These are phyloP conservation scores for Schoenoplectus triqueter DNA, from an alignment of 202 grass and related monocot species.

Conservation along the genomic window DNA sequence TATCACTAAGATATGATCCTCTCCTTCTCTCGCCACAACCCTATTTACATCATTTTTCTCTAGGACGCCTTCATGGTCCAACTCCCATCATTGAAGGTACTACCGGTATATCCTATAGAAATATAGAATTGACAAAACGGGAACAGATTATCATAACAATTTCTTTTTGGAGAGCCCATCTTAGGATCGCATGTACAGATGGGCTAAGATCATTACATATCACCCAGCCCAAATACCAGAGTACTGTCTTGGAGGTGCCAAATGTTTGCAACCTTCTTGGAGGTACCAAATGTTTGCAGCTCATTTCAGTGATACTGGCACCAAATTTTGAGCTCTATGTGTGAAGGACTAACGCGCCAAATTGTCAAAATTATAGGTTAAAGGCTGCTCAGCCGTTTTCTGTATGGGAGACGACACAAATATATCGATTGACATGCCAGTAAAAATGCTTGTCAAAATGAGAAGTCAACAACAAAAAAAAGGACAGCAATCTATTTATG, in stretches of 20 bases:
- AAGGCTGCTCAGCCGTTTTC: neutral
- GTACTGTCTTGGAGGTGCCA: neutral
- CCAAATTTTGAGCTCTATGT: too few species aligned
- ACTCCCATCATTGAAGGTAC: neutral
- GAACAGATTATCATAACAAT: neutral
- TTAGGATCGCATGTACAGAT: neutral
- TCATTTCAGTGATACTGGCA: too few species aligned
- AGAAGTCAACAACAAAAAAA: too few species aligned
- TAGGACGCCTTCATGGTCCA: conserved; percentile 23
- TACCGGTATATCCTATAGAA: neutral
- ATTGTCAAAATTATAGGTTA: neutral
- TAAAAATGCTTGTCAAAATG: too few species aligned
- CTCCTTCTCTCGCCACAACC: conserved; percentile 17
- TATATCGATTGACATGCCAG: neutral
- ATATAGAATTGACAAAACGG: too few species aligned
- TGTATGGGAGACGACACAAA: neutral
- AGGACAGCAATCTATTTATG: too few species aligned
- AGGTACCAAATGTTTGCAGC: too few species aligned
- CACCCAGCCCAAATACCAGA: neutral
- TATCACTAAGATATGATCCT: conserved; percentile 14
- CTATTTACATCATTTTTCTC: conserved; percentile 12
- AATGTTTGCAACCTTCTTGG: neutral
- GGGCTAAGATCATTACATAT: conserved; percentile 14
- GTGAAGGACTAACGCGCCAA: too few species aligned
- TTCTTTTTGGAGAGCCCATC: neutral